Evolutionary conservation across 2,329 filamentous ascomycete genomes (phyloP).

Genomic region (Calonectria pteridis): DNA sequence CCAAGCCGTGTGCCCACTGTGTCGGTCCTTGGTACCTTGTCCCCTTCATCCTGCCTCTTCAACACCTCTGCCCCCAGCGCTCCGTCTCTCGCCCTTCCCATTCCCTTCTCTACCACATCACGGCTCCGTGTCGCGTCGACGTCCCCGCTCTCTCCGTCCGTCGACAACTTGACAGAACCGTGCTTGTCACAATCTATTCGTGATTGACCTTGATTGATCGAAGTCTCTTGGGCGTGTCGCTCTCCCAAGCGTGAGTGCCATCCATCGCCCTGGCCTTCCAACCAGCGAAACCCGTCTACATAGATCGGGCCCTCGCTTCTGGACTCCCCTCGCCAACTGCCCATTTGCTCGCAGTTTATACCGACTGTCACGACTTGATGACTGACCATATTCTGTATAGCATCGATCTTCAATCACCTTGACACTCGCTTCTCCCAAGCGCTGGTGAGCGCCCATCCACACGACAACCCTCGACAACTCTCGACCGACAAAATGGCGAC

Average conservation of each 20-base stretch:
- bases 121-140: conserved; percentile 39
- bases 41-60: conserved; percentile 34
- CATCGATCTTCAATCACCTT: conserved; percentile 23
- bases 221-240: conserved; percentile 31
- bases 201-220: conserved; percentile 30
- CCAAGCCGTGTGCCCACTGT: conserved; percentile 21
- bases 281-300: conserved; percentile 18
- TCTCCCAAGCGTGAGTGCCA: conserved; percentile 36
- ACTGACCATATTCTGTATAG: conserved; percentile 32
- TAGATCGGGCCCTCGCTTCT: conserved; percentile 14
- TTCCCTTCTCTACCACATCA: conserved; percentile 29
- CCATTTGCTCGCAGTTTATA: conserved; percentile 21
- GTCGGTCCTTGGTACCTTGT: conserved; percentile 23
- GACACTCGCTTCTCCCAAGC: conserved; percentile 24
- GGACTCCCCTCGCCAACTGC: conserved; percentile 20
- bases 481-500: conserved; percentile 49
- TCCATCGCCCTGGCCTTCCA: conserved; percentile 9
- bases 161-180: conserved; percentile 23
- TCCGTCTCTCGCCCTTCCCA: conserved; percentile 28
- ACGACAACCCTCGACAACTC: conserved; percentile 2
- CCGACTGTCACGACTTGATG: background rate
- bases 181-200: conserved; percentile 24
- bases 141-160: conserved; percentile 24
- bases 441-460: conserved; percentile 6
- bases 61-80: conserved; percentile 42